A percentile compares a stretch with the other conserved stretches of the same genome.
phyloP scores from a whole-genome alignment of 2,329 filamentous ascomycete genomes.

The Falciphora oryzae region DNA sequence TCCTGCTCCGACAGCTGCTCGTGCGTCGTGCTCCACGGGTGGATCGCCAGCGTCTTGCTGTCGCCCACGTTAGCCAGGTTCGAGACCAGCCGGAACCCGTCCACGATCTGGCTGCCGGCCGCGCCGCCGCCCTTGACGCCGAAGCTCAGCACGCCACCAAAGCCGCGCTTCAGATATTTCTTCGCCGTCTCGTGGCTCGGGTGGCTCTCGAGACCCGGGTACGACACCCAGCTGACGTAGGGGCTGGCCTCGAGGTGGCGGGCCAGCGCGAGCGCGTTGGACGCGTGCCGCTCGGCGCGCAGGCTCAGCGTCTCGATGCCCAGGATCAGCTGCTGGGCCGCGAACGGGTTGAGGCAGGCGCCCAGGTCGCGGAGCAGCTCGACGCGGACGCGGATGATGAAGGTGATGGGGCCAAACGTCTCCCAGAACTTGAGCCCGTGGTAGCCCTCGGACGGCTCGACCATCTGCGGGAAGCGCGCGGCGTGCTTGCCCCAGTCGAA shows the following conservation, averaged over 20 bases:
- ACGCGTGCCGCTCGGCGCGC: conserved; percentile 77
- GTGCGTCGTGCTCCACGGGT: conserved; percentile 93
- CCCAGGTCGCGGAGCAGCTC: conserved; percentile 88
- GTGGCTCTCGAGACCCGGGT: conserved; percentile 82
- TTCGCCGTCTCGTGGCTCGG: conserved; percentile 73
- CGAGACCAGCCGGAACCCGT: conserved; percentile 90
- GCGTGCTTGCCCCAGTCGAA: conserved; percentile 89
- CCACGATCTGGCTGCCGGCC: conserved; percentile 84
- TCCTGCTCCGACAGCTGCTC: conserved; percentile 85
- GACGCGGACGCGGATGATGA: conserved; percentile 78
- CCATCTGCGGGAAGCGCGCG: conserved; percentile 85
- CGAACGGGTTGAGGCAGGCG: conserved; percentile 79
- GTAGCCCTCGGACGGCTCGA: conserved; percentile 82
- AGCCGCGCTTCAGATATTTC: conserved; percentile 79
- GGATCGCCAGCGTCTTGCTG: conserved; percentile 89
- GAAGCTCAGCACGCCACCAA: conserved; percentile 87
- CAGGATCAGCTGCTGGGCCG: conserved; percentile 83
- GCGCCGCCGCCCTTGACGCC: conserved; percentile 82
- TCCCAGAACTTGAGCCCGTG: conserved; percentile 94
- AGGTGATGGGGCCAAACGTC: conserved; percentile 77
- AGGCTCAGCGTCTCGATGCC: conserved; percentile 87
- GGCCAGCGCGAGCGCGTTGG: conserved; percentile 76
- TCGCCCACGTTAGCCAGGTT: conserved; percentile 97
- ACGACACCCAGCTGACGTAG: conserved; percentile 89
- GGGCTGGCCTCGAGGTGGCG: conserved; percentile 77